Evolutionary conservation across 2,329 filamentous ascomycete species (phyloP), one percentile per base, ranked within the genome.

Genomic region (Phialocephala sp.): DNA sequence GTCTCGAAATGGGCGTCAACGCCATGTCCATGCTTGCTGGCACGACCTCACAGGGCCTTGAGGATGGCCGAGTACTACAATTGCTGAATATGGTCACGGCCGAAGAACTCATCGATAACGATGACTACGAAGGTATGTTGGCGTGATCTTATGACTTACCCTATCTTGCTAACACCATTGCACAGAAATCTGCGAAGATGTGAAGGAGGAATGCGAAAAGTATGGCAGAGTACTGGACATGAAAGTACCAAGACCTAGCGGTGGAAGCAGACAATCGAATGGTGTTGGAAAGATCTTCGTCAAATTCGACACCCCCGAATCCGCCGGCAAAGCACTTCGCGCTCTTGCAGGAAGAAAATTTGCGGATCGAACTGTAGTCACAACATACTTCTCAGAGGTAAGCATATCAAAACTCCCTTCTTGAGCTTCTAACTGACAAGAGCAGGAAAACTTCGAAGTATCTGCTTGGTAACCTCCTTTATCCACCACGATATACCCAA

Each of bases 251-350:
- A 87, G 95, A 66, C 94, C 95, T 1, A 88, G 87, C 24, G 91
- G 92, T 72, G 93, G 92, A 58, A 92, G 89, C 77, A 88, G 93
- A 73, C 91, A 95, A 76, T 92, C 90, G 24, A 87, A 92, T 36
- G 95, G 95, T 56, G 93, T 99, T 24, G 95, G 95, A 77, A 99
- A 98, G 84, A 98, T 99, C 72, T 99, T 90, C 77, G 90, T 99
- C 82, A 98, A 97, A 78, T 99, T 93, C 76, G 92, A 95, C 70
- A 87, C 84, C 2, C 81, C 86, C 2, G 92, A 93, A 59, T 88
- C 89, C 9, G 92, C 94, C 22, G 90, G 91, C 68, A 94, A 92
- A 75, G 96, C 95, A 8, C 83, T 99, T 64, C 89, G 90, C 74
- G 90, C 93, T n/a, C 83, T 99, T 72, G 95, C 96, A 36, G 95